These are phyloP conservation scores for Trypanosoma caninum DNA, from an alignment of 208 protist genomes.

Conservation along the genomic window DNA sequence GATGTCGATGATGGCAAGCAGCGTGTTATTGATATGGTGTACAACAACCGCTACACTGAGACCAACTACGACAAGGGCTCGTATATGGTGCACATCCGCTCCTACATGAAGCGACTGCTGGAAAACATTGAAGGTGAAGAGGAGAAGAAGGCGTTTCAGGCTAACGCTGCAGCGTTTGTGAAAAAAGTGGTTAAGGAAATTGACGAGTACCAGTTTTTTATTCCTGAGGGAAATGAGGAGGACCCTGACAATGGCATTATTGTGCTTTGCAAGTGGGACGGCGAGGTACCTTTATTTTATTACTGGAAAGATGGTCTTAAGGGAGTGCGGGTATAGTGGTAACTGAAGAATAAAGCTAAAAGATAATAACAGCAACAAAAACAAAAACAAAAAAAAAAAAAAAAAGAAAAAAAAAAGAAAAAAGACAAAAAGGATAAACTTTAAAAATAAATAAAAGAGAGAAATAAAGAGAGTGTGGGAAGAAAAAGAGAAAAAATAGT, in stretches of 20 bases:
- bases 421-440: neutral
- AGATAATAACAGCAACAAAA: conserved; percentile 10
- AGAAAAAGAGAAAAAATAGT: neutral
- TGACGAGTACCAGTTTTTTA: conserved; percentile 93
- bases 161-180: conserved; percentile 80
- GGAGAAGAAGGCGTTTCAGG: conserved; percentile 88
- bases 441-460: neutral
- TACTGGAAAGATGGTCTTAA: conserved; percentile 90
- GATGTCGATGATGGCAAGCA: conserved; percentile 78
- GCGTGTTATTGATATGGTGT: conserved; percentile 83
- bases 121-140: conserved; percentile 78
- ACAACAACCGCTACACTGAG: conserved; percentile 91
- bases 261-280: conserved; percentile 87
- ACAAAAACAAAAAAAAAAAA: conserved; percentile 11
- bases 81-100: conserved; percentile 91
- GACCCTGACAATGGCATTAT: conserved; percentile 89
- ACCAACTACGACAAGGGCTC: conserved; percentile 92
- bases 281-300: conserved; percentile 85
- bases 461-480: neutral
- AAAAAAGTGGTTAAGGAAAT: conserved; percentile 92
- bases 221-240: conserved; percentile 88
- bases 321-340: conserved; percentile 55
- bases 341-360: conserved; percentile 18
- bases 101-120: conserved; percentile 90
- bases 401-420: conserved; percentile 16